Percentiles rank a stretch among this genome's conserved stretches.
These are phyloP conservation scores for Colletotrichum sp. DNA, from an alignment of 2,329 filamentous ascomycete genomes.

Conservation along the genomic window DNA sequence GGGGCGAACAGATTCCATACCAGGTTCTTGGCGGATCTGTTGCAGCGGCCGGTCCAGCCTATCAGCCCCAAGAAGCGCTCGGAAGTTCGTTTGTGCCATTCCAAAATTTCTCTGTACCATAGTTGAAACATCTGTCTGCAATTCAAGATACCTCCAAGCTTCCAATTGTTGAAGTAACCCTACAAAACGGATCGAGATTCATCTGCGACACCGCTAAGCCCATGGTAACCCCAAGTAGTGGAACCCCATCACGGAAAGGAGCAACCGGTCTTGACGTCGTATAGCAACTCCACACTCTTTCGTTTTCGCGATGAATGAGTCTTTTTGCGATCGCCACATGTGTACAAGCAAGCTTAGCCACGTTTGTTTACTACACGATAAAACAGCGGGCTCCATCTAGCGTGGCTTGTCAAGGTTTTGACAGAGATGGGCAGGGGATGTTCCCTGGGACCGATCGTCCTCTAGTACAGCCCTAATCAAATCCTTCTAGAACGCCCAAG, in stretches of 20 bases:
- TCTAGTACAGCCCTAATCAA: not conserved
- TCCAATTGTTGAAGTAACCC: not conserved
- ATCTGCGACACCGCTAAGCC: not conserved
- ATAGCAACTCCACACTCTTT: not conserved
- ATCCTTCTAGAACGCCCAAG: not conserved
- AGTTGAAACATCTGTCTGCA: not conserved
- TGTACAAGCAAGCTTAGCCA: not conserved
- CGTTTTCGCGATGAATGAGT: not conserved
- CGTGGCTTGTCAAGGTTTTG: not conserved
- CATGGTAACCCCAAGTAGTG: not conserved
- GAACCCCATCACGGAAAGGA: not conserved
- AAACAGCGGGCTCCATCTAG: not conserved
- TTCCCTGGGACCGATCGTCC: not conserved
- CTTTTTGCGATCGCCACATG: not conserved
- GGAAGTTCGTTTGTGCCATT: not conserved
- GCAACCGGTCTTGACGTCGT: not conserved
- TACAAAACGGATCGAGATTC: not conserved
- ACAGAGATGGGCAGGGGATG: not conserved
- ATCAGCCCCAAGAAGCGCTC: not conserved
- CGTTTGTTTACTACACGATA: not conserved
- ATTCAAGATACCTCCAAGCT: not conserved
- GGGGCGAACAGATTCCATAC: not conserved
- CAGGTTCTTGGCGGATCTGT: not conserved
- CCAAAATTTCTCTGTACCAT: constrained; percentile 14
- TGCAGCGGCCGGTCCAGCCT: not conserved